Conservation (phyloP, 1,284 basidiomycete species). For the Mycena citricolor region DNA sequence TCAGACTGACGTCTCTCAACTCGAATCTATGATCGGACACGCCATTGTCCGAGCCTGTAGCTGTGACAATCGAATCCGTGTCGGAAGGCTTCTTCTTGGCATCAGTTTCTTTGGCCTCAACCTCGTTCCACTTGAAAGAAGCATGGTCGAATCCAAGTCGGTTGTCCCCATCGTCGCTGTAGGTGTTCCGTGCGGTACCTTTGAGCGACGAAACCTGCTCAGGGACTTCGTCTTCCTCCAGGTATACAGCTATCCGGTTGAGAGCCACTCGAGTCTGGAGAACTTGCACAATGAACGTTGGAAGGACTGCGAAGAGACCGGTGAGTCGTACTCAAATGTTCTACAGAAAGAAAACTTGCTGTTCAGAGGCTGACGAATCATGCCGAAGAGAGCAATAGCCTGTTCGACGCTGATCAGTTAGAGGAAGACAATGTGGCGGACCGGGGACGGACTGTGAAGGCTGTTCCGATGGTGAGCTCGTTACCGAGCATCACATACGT, state of each 20-base stretch:
- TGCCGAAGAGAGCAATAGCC: conserved; percentile 56
- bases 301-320: conserved; percentile 38
- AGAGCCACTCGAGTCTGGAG: conserved; percentile 61
- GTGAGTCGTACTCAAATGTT: background rate
- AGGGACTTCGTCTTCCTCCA: conserved; percentile 68
- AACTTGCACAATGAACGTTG: conserved; percentile 49
- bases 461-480: conserved; percentile 18
- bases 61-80: background rate
- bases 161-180: conserved; percentile 26
- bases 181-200: conserved; percentile 23
- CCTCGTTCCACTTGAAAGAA: conserved; percentile 57
- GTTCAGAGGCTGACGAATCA: conserved; percentile 41
- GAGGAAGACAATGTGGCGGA: conserved; percentile 31
- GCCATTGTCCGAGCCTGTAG: conserved; percentile 6
- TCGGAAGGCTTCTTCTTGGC: background rate
- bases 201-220: conserved; percentile 57
- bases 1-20: conserved; percentile 17
- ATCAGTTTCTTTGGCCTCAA: conserved; percentile 30
- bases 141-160: conserved; percentile 55
- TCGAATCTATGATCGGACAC: conserved; percentile 42
- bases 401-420: conserved; percentile 21
- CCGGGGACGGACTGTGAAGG: conserved; percentile 19
- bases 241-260: conserved; percentile 67
- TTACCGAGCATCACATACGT: conserved; percentile 21
- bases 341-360: conserved; percentile 3